These are phyloP conservation scores for Cryptococcus sp. DNA, from an alignment of 1,284 basidiomycete species.

Conservation along the genomic window DNA sequence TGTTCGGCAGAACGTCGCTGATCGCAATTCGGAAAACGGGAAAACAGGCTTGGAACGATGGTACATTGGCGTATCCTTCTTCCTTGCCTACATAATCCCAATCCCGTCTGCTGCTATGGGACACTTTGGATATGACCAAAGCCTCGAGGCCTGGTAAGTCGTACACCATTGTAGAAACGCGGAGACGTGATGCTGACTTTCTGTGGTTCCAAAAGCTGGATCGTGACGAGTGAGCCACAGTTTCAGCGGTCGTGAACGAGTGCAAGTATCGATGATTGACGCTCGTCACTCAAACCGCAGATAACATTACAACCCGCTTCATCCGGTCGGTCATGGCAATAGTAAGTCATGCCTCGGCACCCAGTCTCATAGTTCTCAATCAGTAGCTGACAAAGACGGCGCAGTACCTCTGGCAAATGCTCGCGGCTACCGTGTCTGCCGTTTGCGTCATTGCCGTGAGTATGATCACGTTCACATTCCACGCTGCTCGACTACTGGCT, in stretches of 20 bases:
- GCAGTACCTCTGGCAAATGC: conserved; percentile 41
- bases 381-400: too few species aligned
- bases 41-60: conserved; percentile 25
- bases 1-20: neutral
- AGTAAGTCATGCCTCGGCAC: too few species aligned
- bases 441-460: conserved; percentile 27
- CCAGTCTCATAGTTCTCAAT: too few species aligned
- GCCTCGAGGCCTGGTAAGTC: conserved; percentile 22
- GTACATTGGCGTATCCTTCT: conserved; percentile 23
- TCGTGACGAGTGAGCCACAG: too few species aligned
- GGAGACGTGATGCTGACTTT: too few species aligned
- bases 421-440: conserved; percentile 32
- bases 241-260: too few species aligned
- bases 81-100: conserved; percentile 16
- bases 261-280: too few species aligned
- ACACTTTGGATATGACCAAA: conserved; percentile 22
- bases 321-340: too few species aligned
- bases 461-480: neutral
- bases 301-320: too few species aligned
- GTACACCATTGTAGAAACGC: neutral
- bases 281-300: too few species aligned
- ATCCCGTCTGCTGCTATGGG: conserved; percentile 17
- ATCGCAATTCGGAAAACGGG: neutral
- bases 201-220: too few species aligned
- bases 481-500: neutral